Evolutionary conservation across 2,329 filamentous ascomycete species (phyloP).

Genomic region (Fusarium vanettenii): DNA sequence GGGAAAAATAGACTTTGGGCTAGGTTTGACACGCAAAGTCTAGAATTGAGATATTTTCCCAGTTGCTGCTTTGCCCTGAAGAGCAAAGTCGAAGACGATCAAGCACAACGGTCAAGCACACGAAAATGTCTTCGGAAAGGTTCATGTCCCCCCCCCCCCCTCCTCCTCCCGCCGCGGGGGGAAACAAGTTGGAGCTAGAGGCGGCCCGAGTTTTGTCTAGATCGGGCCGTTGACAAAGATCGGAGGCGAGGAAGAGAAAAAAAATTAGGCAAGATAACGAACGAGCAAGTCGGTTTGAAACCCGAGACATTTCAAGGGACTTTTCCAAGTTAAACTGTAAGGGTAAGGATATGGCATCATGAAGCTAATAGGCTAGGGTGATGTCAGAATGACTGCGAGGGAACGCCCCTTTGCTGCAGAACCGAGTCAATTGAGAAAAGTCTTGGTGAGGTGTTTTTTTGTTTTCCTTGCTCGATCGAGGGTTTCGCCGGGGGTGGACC

Average conservation of each 20-base stretch:
- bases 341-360: conserved; percentile 10
- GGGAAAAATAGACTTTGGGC: conserved; percentile 27
- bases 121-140: neutral
- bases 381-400: conserved; percentile 30
- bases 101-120: conserved; percentile 11
- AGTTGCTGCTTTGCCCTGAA: neutral
- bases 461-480: conserved; percentile 6
- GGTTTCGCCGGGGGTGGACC: conserved; percentile 27
- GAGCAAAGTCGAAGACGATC: conserved; percentile 5
- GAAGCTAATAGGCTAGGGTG: conserved; percentile 13
- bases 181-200: conserved; percentile 16
- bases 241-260: neutral
- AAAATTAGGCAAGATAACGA: conserved; percentile 1
- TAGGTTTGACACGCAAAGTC: conserved; percentile 1
- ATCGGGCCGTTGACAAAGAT: conserved; percentile 29
- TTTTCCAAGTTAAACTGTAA: neutral
- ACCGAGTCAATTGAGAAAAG: conserved; percentile 15
- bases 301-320: conserved; percentile 19
- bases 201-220: conserved; percentile 34
- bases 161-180: neutral
- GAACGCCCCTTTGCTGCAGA: conserved; percentile 30
- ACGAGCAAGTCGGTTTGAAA: conserved; percentile 15
- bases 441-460: conserved; percentile 31
- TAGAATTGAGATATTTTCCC: conserved; percentile 28
- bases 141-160: neutral